Conservation (phyloP, 768 basidiomycete genomes). For the Lactifluus subvellereus region DNA sequence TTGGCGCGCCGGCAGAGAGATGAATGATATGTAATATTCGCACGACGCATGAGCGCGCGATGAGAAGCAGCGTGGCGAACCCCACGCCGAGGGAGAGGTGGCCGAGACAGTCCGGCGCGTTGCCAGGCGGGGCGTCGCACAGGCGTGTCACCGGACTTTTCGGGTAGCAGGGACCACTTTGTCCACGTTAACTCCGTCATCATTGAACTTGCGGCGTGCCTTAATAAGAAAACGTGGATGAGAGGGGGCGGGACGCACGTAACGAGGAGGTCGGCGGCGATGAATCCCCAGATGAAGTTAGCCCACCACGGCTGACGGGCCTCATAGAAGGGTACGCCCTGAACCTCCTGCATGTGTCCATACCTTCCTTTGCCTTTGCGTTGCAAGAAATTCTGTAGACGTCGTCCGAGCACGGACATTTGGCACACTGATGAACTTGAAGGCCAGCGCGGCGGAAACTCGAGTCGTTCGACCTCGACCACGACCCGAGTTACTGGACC, state of each 20-base stretch:
- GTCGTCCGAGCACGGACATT: constrained; percentile 6
- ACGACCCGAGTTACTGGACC: no score
- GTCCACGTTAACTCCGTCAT: constrained; percentile 25
- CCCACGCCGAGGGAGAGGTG: constrained; percentile 21
- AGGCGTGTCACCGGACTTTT: constrained; percentile 11
- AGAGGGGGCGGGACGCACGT: constrained; percentile 16
- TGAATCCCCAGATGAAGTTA: constrained; percentile 19
- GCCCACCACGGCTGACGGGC: constrained; percentile 22
- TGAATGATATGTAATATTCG: constrained; percentile 20
- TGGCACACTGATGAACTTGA: background rate
- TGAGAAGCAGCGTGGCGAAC: constrained; percentile 18
- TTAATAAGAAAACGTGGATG: background rate
- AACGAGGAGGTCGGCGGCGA: constrained; percentile 22
- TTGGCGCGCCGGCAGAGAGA: constrained; percentile 1
- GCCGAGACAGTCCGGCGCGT: constrained; percentile 17
- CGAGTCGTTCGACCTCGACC: background rate
- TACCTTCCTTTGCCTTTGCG: background rate
- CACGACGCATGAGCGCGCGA: constrained; percentile 23
- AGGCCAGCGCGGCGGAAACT: background rate
- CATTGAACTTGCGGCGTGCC: constrained; percentile 11
- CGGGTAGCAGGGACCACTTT: constrained; percentile 19
- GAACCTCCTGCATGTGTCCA: constrained; percentile 6
- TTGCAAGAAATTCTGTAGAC: constrained; percentile 12
- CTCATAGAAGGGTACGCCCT: constrained; percentile 16
- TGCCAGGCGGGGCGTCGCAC: constrained; percentile 20